Evolutionary conservation across 2,329 filamentous ascomycete species (phyloP), one percentile per base, ranked within the genome.

Genomic region (Diplodia mutila): DNA sequence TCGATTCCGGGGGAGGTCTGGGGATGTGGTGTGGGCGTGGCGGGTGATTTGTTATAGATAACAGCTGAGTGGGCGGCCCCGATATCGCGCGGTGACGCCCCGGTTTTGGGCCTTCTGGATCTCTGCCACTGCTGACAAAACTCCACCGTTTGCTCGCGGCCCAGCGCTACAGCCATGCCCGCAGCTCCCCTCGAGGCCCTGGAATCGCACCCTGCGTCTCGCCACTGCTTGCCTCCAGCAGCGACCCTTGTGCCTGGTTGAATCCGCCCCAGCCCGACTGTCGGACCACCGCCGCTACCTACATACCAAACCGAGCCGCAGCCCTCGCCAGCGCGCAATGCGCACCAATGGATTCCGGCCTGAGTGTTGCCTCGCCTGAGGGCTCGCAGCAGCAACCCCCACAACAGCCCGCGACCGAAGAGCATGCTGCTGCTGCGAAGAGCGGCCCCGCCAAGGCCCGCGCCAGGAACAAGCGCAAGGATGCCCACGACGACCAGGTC

Each of bases 401-500:
- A n/a, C 16, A 12, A 18, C 46, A 34, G 16, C 46, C 27, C 27
- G 25, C 23, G n/a, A 7, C 32, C 37, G 25, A 55, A 8, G 29
- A 32, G 29, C 29, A 32, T 6, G 6, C 6, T 32, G 29, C 29
- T 32, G 29, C 29, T 7, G 54, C 42, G 11, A 65, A 65, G 49
- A 29, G 18, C 18, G 29, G 16, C 25, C 34, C 46, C 18, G n/a
- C 72, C n/a, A 78, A 78, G 71, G 75, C 74, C 53, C 75, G 76
- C 16, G 42, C 54, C 54, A 72, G 76, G 27, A 72, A 75, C 59
- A 71, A 72, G 61, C 77, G 77, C 73, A 77, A 76, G 71, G 75
- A 77, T 32, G 71, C 71, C 34, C 73, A 75, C 2, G 73, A 73
- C 42, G 79, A 82, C 66, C 80, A 82, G 57, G 75, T 76, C 55